These are phyloP conservation scores for Coemansia sp. DNA, from an alignment of 192 early-diverging fungal genomes.

Conservation along the genomic window DNA sequence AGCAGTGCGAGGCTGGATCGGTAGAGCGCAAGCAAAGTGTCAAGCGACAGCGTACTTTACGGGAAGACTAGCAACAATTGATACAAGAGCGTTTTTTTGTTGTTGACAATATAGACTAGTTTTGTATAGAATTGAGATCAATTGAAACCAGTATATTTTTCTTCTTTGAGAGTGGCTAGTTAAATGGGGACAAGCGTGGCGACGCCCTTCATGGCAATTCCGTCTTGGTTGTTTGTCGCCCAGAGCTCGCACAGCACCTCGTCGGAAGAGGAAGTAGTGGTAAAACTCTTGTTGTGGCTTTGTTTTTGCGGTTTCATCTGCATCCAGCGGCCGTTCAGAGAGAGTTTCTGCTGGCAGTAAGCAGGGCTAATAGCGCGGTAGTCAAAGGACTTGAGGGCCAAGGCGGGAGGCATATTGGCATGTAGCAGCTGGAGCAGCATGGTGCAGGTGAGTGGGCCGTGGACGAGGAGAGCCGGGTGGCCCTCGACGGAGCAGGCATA, in stretches of 20 bases:
- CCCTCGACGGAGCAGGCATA: constrained; percentile 68
- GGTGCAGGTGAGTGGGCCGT: constrained; percentile 78
- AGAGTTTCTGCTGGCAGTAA: constrained; percentile 58
- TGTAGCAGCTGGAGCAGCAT: constrained; percentile 67
- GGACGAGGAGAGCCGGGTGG: constrained; percentile 69
- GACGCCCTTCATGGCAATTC: constrained; percentile 70
- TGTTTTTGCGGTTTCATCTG: too few species aligned
- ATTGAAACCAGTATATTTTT: too few species aligned
- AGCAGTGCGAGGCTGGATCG: not conserved
- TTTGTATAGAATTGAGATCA: too few species aligned
- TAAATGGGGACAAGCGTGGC: constrained; percentile 44
- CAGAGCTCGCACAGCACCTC: constrained; percentile 64
- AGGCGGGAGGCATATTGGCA: constrained; percentile 38
- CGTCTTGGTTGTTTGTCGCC: constrained; percentile 61
- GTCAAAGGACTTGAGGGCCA: constrained; percentile 57
- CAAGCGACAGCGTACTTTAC: not conserved
- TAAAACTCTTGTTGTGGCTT: not conserved
- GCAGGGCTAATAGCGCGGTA: constrained; percentile 72
- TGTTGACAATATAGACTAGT: not conserved
- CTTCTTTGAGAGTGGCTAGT: too few species aligned
- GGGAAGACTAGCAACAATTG: not conserved
- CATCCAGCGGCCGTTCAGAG: constrained; percentile 51
- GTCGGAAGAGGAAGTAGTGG: not conserved
- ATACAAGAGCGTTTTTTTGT: not conserved
- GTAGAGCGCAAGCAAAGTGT: not conserved